Evolutionary conservation across 768 basidiomycete genomes (phyloP), one percentile per base, ranked within the genome.

Genomic region (Mycena venus): DNA sequence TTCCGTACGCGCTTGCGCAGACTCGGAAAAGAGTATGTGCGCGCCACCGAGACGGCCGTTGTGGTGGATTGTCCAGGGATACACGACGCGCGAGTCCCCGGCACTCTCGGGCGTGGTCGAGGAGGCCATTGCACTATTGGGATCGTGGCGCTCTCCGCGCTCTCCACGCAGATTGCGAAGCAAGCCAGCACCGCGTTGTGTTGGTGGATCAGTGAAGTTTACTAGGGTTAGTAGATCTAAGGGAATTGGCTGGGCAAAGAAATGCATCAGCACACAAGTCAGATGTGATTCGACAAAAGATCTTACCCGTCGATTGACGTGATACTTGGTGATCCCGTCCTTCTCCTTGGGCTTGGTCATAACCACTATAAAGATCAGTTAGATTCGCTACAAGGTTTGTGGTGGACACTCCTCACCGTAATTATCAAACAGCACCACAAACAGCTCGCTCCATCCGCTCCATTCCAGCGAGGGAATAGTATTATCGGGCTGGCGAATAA

Each of bases 391-490:
- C 53, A 65, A 29, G n/a, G 56, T 44, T 38, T 38, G 36, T 62
- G 38, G 38, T 3, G 42, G 69, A 31, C 27, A n/a, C 27, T 10
- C 17, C 21, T 82, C 94, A 96, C 96, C 82, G 78, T 99, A 99
- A 79, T 99, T 96, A 83, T 99, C 98, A 78, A 99, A 98, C 3
- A 99, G 86, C 65, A 99, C 88, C 12, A 98, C 94, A 75, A 93
- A 94, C 12, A 98, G 88, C 83, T 99, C 97, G 75, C 90, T 95
- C 92, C 93, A 95, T 81, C 95, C 95, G 40, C 93, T 92, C 74
- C 62, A 72, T 56, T 72, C 70, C 42, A 72, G 56, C 27, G 70
- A 65, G 14, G 70, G 70, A 27, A 72, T 72, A 14, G 63, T 65
- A 51, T 72, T 72, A 34, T 98, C 97, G 14, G 96, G 95, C 78